Conservation (phyloP, 768 basidiomycete genomes). For the Xerocomus brunneocitrinus region DNA sequence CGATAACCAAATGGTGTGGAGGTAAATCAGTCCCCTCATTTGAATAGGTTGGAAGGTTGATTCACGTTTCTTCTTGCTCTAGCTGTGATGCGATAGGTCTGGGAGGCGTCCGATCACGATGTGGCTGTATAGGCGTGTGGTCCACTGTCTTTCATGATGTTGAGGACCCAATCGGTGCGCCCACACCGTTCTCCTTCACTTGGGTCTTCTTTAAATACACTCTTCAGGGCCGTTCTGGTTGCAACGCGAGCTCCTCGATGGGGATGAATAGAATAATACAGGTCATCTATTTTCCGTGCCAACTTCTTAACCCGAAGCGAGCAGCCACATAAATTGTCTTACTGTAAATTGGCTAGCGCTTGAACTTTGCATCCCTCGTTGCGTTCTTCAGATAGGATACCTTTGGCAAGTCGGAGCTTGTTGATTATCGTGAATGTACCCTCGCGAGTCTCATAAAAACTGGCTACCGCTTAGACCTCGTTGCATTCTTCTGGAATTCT, state of each 20-base stretch:
- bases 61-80: background rate
- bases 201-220: background rate
- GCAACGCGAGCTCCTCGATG: conserved; percentile 22
- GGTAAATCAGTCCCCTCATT: conserved; percentile 31
- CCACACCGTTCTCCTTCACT: background rate
- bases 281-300: background rate
- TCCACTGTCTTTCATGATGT: conserved; percentile 45
- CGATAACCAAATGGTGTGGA: conserved; percentile 50
- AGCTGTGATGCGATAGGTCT: conserved; percentile 63
- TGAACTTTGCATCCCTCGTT: no score
- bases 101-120: conserved; percentile 54
- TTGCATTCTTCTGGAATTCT: no score
- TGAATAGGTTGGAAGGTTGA: background rate
- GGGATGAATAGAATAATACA: conserved; percentile 14
- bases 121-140: conserved; percentile 55
- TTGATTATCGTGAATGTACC: no score
- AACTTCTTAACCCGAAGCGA: background rate
- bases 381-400: no score
- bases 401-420: no score
- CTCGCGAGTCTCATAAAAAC: no score
- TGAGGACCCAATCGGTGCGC: conserved; percentile 44
- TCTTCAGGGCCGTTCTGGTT: conserved; percentile 28
- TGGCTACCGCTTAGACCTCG: no score
- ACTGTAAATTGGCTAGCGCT: no score
- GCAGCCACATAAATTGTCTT: background rate